Conservation (phyloP, 331 rosid species). For the Pyrus hybrid region DNA sequence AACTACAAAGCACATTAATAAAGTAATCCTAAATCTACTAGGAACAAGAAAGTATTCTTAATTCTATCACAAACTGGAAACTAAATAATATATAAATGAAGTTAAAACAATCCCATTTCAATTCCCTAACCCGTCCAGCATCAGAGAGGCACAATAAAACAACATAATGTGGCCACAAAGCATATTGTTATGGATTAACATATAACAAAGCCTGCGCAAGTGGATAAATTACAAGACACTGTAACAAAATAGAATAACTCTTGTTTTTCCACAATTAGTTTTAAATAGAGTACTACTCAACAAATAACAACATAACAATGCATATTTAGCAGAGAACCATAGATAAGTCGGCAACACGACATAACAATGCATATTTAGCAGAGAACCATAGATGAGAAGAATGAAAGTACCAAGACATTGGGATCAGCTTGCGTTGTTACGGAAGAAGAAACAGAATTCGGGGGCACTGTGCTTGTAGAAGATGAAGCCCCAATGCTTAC, state of each 20-base stretch:
- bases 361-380: conserved; percentile 2
- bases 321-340: conserved; percentile 18
- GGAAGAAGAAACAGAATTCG: conserved; percentile 44
- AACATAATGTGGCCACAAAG: background rate
- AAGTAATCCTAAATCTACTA: background rate
- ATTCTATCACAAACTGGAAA: background rate
- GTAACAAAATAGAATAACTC: background rate
- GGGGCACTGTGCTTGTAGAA: conserved; percentile 33
- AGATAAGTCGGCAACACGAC: background rate
- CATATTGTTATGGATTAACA: background rate
- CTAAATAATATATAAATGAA: background rate
- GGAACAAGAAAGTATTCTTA: no score
- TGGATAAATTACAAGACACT: background rate
- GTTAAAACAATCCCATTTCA: no score
- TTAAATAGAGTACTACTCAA: background rate
- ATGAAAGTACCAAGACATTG: conserved; percentile 26
- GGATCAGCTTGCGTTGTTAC: conserved; percentile 38
- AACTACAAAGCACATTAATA: background rate
- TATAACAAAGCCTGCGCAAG: background rate
- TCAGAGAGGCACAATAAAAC: background rate
- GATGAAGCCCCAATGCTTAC: conserved; percentile 22
- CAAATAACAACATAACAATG: background rate
- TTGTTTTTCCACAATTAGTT: background rate
- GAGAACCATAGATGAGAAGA: conserved; percentile 18
- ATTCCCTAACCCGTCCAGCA: no score